Evolutionary conservation across 257 asterid species (phyloP).

Genomic region (Solanum pennellii): DNA sequence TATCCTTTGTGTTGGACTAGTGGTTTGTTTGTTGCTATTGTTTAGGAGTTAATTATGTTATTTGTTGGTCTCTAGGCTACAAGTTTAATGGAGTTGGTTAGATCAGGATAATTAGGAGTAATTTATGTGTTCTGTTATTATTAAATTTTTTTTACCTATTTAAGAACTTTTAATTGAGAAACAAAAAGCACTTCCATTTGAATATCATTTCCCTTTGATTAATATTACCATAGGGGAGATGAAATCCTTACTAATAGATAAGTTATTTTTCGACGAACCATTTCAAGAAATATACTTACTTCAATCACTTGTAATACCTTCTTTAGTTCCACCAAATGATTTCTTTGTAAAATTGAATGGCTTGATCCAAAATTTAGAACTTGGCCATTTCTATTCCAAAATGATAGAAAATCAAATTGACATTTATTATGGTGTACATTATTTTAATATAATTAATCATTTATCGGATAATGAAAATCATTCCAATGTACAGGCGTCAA

Average conservation of each 20-base stretch:
- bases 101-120: background rate
- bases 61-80: background rate
- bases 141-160: too few relatives aligned
- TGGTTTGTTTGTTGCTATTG: background rate
- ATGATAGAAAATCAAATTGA: too few relatives aligned
- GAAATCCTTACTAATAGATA: background rate
- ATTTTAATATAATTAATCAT: too few relatives aligned
- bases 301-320: background rate
- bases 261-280: background rate
- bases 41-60: background rate
- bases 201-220: background rate
- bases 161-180: too few relatives aligned
- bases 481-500: background rate
- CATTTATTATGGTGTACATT: background rate
- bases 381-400: background rate
- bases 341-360: background rate
- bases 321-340: too few relatives aligned
- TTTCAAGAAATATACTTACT: too few relatives aligned
- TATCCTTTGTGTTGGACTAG: background rate
- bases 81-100: background rate
- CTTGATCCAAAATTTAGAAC: background rate
- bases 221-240: background rate
- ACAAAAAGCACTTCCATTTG: background rate
- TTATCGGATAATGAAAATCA: background rate
- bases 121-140: too few relatives aligned